Conservation (phyloP, 192 early-diverging fungal species). For the Borealophlyctis nickersoniae region DNA sequence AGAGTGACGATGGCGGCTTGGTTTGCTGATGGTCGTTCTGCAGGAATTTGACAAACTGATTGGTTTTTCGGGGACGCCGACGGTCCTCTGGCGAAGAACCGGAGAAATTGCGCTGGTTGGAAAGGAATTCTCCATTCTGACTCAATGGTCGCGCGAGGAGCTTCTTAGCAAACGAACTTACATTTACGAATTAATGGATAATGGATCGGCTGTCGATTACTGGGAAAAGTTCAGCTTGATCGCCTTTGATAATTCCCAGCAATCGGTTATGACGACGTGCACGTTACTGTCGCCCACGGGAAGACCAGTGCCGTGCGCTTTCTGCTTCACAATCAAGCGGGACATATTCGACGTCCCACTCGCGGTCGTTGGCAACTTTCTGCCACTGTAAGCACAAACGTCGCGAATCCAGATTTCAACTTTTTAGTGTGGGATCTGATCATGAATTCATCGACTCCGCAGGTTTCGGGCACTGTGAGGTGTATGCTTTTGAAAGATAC, state of each 20-base stretch:
- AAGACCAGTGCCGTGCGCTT: slow-evolving; percentile 78
- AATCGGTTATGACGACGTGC: slow-evolving; percentile 86
- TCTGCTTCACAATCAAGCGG: slow-evolving; percentile 94
- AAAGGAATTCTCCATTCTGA: slow-evolving; percentile 93
- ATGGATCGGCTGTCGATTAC: slow-evolving; percentile 86
- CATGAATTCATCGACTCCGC: too few species aligned
- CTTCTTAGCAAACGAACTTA: slow-evolving; percentile 74
- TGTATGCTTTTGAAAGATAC: too few species aligned
- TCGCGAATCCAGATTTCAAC: too few species aligned
- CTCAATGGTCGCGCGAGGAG: slow-evolving; percentile 84
- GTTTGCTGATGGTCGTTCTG: too few species aligned
- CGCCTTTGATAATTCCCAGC: slow-evolving; percentile 91
- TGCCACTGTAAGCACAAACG: slow-evolving; percentile 32
- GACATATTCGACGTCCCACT: slow-evolving; percentile 95
- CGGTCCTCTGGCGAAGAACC: slow-evolving; percentile 94
- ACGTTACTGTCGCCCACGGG: slow-evolving; percentile 72
- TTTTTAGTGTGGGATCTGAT: too few species aligned
- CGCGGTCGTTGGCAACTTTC: slow-evolving; percentile 46
- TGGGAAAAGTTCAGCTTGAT: slow-evolving; percentile 92
- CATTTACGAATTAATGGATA: slow-evolving; percentile 93
- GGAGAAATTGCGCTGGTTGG: slow-evolving; percentile 94
- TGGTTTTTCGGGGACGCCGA: slow-evolving; percentile 90
- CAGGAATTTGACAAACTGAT: slow-evolving; percentile 96
- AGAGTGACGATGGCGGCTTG: too few species aligned
- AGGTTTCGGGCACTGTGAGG: too few species aligned